These are phyloP conservation scores for Dendrobium catenatum DNA, from an alignment of 106 monocot species.

Conservation along the genomic window DNA sequence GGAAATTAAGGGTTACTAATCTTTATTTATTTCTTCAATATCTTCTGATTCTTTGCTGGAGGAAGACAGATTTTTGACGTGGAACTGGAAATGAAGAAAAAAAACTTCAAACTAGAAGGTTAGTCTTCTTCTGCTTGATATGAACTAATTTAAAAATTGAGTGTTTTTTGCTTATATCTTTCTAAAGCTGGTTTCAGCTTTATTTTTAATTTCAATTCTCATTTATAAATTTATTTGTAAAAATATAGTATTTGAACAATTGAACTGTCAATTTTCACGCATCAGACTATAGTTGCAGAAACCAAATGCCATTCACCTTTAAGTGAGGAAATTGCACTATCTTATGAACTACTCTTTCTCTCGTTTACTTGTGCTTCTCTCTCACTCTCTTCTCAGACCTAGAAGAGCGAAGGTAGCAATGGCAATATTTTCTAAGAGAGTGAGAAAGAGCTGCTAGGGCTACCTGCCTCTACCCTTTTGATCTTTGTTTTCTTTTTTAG, in stretches of 20 bases:
- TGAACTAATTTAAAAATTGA: not conserved
- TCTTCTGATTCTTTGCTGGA: not conserved
- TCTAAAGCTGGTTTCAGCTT: not conserved
- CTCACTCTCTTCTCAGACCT: no score
- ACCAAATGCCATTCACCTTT: no score
- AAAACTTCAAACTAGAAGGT: not conserved
- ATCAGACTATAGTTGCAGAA: not conserved
- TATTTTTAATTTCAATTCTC: not conserved
- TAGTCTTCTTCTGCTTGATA: not conserved
- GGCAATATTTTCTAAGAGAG: no score
- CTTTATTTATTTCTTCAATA: not conserved
- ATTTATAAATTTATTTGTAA: not conserved
- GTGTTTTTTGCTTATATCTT: not conserved
- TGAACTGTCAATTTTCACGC: not conserved
- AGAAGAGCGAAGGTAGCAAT: no score
- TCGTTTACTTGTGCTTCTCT: no score
- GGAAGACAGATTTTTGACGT: conserved; percentile 1
- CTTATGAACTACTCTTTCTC: not conserved
- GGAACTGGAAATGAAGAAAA: not conserved
- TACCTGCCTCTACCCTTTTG: no score
- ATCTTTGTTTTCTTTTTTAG: no score
- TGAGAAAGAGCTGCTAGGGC: no score
- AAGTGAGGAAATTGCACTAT: not conserved
- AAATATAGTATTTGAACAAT: no score
- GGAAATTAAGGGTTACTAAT: not conserved